Percentiles rank a stretch among this genome's conserved stretches.
These are phyloP conservation scores for Dryas alaskensis DNA, from an alignment of 306 rosid species.

Conservation along the genomic window DNA sequence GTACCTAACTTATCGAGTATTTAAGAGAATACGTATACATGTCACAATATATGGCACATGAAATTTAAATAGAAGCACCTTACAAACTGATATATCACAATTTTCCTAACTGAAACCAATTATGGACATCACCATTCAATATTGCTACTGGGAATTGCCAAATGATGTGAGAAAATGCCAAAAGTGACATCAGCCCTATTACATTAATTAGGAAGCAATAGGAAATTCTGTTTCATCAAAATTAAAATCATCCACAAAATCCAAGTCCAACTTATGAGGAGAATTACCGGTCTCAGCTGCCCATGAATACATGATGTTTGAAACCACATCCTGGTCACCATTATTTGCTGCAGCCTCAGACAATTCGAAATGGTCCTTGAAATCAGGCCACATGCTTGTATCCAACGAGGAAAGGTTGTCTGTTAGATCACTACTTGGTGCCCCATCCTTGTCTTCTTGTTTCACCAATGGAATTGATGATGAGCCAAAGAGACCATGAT, in stretches of 20 bases:
- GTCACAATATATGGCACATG: no score
- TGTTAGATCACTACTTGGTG: conserved; percentile 30
- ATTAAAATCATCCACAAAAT: conserved; percentile 29
- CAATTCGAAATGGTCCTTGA: conserved; percentile 42
- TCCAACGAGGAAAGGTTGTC: conserved; percentile 29
- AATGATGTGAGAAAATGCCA: neutral
- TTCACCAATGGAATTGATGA: conserved; percentile 16
- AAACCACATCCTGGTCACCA: conserved; percentile 19
- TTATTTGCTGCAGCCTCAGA: conserved; percentile 23
- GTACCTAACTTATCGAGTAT: no score
- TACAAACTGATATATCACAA: no score
- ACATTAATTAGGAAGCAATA: neutral
- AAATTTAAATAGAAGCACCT: no score
- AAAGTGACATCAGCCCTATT: neutral
- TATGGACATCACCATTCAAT: neutral
- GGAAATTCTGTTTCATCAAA: conserved; percentile 32
- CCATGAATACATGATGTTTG: conserved; percentile 28
- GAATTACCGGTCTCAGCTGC: no score
- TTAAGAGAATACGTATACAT: no score
- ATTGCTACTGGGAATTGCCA: neutral
- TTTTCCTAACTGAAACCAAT: neutral
- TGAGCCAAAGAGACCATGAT: neutral
- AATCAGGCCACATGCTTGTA: conserved; percentile 47
- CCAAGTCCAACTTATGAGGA: conserved; percentile 18
- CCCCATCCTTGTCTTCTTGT: conserved; percentile 28